phyloP scores from a whole-genome alignment of 169 alveolate genomes.

The Plasmodium billcollinsi region DNA sequence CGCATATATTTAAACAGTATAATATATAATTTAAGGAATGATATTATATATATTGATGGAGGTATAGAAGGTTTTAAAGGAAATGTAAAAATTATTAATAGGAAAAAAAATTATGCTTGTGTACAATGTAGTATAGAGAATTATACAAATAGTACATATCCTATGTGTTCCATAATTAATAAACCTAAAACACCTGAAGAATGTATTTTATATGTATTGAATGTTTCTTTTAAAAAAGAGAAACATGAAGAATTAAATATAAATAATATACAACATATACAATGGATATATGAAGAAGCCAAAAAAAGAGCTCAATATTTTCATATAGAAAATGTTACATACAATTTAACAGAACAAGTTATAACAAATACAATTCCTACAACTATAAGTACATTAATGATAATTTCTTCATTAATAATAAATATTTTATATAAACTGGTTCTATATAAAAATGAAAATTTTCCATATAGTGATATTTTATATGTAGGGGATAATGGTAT shows the following conservation, averaged over 20 bases:
- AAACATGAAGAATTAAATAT: conserved; percentile 3
- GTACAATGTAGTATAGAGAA: conserved; percentile 70
- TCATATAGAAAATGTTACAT: conserved; percentile 24
- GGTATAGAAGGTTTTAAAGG: conserved; percentile 83
- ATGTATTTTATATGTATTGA: conserved; percentile 73
- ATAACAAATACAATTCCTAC: conserved; percentile 44
- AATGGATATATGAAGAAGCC: conserved; percentile 46
- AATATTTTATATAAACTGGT: not conserved
- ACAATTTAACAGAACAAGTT: conserved; percentile 38
- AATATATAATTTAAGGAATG: conserved; percentile 18
- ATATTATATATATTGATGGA: conserved; percentile 79
- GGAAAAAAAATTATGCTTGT: conserved; percentile 73
- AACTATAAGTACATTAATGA: conserved; percentile 33
- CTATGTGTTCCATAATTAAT: conserved; percentile 77
- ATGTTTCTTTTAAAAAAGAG: conserved; percentile 14
- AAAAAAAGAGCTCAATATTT: conserved; percentile 33
- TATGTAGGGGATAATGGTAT: conserved; percentile 57
- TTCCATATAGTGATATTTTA: conserved; percentile 35
- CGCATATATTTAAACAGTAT: conserved; percentile 27
- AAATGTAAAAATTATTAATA: conserved; percentile 76
- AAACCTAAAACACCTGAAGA: conserved; percentile 79
- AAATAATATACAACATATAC: not conserved
- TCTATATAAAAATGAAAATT: not conserved
- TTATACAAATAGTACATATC: conserved; percentile 44
- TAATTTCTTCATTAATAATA: conserved; percentile 30